phyloP scores from a whole-genome alignment of 371 early-diverging fungal species.

The Parasitella parasitica region DNA sequence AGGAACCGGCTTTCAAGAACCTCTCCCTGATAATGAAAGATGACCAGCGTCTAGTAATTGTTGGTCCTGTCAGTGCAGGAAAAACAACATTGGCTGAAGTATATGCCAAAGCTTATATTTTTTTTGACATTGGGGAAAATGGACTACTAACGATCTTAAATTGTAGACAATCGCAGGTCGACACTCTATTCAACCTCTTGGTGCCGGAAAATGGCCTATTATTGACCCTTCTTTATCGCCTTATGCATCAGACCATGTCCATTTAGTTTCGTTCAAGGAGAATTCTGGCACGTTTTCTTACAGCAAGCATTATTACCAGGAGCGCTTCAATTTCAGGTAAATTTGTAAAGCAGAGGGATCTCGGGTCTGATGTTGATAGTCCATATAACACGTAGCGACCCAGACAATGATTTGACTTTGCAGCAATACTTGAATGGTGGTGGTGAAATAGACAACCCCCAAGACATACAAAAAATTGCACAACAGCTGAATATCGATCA shows the following conservation, averaged over 20 bases:
- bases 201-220: constrained; percentile 41
- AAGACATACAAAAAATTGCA: constrained; percentile 22
- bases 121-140: not conserved
- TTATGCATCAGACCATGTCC: constrained; percentile 42
- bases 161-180: constrained; percentile 42
- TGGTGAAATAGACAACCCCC: not conserved
- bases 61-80: constrained; percentile 49
- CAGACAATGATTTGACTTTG: constrained; percentile 46
- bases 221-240: constrained; percentile 28
- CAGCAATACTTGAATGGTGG: constrained; percentile 18
- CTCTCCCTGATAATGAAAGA: constrained; percentile 30
- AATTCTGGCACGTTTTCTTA: constrained; percentile 46
- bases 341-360: not conserved
- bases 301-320: constrained; percentile 53
- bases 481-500: constrained; percentile 32
- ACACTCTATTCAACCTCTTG: constrained; percentile 33
- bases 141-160: not conserved
- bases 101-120: not conserved
- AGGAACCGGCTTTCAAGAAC: constrained; percentile 40
- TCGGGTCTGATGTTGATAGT: too few species aligned
- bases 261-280: constrained; percentile 53
- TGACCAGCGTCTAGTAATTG: constrained; percentile 41
- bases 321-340: constrained; percentile 59
- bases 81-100: constrained; percentile 53
- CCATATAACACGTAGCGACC: constrained; percentile 28